Conservation (phyloP, 495 filamentous ascomycete genomes). For the Letharia lupina region DNA sequence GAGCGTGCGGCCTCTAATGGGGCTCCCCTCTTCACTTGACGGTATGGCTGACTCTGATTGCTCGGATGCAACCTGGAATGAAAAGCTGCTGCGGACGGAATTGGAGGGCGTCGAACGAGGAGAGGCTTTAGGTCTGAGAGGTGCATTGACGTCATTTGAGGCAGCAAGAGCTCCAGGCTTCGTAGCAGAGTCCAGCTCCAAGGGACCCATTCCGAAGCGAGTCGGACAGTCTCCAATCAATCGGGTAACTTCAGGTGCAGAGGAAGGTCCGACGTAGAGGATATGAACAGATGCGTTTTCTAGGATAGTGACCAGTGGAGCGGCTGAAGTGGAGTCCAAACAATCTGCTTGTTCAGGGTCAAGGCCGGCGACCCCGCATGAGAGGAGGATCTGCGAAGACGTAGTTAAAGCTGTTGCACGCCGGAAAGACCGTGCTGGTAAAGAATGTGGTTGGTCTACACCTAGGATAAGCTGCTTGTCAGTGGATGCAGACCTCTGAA, state of each 20-base stretch:
- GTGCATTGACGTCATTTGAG: conserved; percentile 1
- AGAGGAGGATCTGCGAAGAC: conserved; percentile 39
- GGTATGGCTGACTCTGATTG: neutral
- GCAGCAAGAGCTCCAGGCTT: neutral
- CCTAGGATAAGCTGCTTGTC: neutral
- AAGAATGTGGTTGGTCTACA: conserved; percentile 3
- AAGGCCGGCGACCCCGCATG: conserved; percentile 31
- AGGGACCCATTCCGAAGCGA: neutral
- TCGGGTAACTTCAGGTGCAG: neutral
- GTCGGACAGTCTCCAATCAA: neutral
- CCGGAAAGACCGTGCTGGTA: neutral
- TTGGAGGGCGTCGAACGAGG: conserved; percentile 11
- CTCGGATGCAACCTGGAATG: conserved; percentile 3
- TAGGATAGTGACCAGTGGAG: conserved; percentile 22
- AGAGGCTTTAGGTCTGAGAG: conserved; percentile 15
- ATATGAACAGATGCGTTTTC: conserved; percentile 21
- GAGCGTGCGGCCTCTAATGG: conserved; percentile 21
- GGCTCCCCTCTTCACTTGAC: conserved; percentile 19
- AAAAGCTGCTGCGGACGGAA: conserved; percentile 11
- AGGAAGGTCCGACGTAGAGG: conserved; percentile 20
- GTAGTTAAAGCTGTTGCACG: conserved; percentile 23
- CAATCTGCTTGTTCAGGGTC: conserved; percentile 21
- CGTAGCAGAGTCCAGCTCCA: neutral
- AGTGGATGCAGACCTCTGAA: neutral
- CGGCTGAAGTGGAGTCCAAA: neutral